Percentiles rank a stretch among this genome's conserved stretches.
Conservation (phyloP, 306 rosid species). For the Casuarina equisetifolia region DNA sequence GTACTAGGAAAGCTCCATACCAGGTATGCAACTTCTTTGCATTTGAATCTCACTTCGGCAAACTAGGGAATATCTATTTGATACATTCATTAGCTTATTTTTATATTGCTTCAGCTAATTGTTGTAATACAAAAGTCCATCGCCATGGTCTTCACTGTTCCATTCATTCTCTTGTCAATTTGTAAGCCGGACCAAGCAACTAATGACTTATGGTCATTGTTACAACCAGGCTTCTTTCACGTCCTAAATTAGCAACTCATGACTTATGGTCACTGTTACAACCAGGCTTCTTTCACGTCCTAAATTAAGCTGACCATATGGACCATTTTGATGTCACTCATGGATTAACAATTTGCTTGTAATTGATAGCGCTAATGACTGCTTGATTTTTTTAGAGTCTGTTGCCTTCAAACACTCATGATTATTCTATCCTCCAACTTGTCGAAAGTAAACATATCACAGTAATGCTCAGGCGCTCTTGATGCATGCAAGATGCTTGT, state of each 20-base stretch:
- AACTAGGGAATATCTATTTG: too few species aligned
- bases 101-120: slow-evolving; percentile 2
- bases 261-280: too few species aligned
- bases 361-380: background rate
- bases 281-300: too few species aligned
- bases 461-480: too few species aligned
- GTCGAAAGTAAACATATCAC: background rate
- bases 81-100: background rate
- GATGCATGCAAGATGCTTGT: background rate
- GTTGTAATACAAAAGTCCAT: background rate
- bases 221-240: too few species aligned
- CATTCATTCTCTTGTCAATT: background rate
- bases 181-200: background rate
- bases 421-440: background rate
- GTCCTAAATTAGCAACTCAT: too few species aligned
- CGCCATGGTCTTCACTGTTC: background rate
- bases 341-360: background rate
- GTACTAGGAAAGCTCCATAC: slow-evolving; percentile 81
- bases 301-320: too few species aligned
- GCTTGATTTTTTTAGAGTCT: background rate
- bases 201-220: background rate
- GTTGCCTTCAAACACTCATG: background rate
- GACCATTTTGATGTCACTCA: background rate
- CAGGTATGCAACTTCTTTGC: slow-evolving; percentile 46
- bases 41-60: background rate